These are phyloP conservation scores for Dryas integrifolia DNA, from an alignment of 331 rosid genomes.

Conservation along the genomic window DNA sequence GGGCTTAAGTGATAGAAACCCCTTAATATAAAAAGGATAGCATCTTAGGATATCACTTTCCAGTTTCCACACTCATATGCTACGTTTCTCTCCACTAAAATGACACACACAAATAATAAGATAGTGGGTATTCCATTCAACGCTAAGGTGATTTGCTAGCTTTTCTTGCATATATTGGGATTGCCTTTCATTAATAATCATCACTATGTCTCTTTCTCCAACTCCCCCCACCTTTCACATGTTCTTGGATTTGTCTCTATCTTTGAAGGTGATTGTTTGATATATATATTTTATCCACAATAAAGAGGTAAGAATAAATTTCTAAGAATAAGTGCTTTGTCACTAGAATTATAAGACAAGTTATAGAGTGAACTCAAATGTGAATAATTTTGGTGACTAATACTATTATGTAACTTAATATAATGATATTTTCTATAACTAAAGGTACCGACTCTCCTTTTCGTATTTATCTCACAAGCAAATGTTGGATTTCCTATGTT, in stretches of 20 bases:
- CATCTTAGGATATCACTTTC: slow-evolving; percentile 14
- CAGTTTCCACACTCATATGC: slow-evolving; percentile 2
- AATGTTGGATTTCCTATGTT: too few species aligned
- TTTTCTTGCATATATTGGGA: slow-evolving; percentile 1
- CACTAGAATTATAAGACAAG: too few species aligned
- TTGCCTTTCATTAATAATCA: slow-evolving; percentile 13
- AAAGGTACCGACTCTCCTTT: too few species aligned
- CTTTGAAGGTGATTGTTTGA: not conserved
- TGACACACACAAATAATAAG: not conserved
- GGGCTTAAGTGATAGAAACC: slow-evolving; percentile 1
- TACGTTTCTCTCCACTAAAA: slow-evolving; percentile 15
- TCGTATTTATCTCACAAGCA: too few species aligned
- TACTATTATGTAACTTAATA: too few species aligned
- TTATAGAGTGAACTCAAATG: too few species aligned
- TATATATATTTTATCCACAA: too few species aligned
- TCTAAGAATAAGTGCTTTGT: too few species aligned
- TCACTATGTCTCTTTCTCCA: slow-evolving; percentile 23
- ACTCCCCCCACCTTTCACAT: slow-evolving; percentile 6
- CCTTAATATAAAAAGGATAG: not conserved
- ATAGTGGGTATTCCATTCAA: slow-evolving; percentile 31
- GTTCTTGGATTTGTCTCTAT: slow-evolving; percentile 4
- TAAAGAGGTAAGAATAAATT: too few species aligned
- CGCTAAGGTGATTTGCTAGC: slow-evolving; percentile 30
- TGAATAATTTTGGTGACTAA: too few species aligned
- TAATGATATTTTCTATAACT: too few species aligned